Evolutionary conservation across 1,284 basidiomycete genomes (phyloP), one percentile per base, ranked within the genome.

Genomic region (Rhodotorula sp.): DNA sequence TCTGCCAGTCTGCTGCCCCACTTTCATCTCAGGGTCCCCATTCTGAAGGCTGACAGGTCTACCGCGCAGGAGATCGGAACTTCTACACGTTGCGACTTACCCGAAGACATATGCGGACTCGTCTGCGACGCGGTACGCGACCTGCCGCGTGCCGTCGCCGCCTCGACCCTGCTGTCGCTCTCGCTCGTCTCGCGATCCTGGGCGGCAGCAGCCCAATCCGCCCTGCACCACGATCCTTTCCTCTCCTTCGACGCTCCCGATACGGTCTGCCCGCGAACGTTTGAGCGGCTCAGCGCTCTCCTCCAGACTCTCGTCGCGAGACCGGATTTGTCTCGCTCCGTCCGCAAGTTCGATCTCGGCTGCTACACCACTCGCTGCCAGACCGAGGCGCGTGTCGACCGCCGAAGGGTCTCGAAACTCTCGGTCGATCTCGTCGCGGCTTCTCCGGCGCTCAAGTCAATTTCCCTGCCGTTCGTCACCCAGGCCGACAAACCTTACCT

Each of bases 401-500:
- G 64, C 8, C 52, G 61, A 6, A 23, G 15, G 34, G 60, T 70
- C 18, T 68, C 66, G 15, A 21, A 31, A 5, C 28, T 63, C 4
- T 23, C 66, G 45, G 19, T 73, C 10, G 28, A 59, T 15, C 50
- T 70, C 55, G 49, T 70, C 14, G 8, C 10, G 6, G 47, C 28
- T 2, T 62, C 61, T n/a, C 38, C 54, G 1, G 49, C 63, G 3
- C 54, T 70, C 34, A 6, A 31, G 2, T 3, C 23, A 1, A 47
- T 73, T 7, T 59, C 64, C 0, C n/a, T 73, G 5, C 72, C 72
- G 3, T 69, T 69, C 55, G 60, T 73, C 52, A 45, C 47, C 10
- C 48, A 57, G 5, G 57, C 60, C 15, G 69, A 73, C 62, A 65
- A 67, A 43, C 47, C 23, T 2, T 52, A 63, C n/a, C 59, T 73